Evolutionary conservation across 169 alveolate species (phyloP), one percentile per base, ranked within the genome.

Genomic region (Plasmodium vivax): DNA sequence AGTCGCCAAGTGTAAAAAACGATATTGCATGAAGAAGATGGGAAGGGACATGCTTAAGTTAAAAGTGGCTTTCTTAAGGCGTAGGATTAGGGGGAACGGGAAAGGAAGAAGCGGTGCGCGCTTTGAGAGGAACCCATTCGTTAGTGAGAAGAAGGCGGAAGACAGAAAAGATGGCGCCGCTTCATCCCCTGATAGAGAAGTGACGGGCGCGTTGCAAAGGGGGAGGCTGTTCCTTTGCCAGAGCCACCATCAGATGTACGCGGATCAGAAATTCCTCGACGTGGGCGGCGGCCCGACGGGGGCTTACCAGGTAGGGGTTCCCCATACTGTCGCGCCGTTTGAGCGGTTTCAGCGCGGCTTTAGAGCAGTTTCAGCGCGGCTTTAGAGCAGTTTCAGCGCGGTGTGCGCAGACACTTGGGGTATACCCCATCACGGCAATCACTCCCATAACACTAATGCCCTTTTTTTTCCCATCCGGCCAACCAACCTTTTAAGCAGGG

Each of bases 231-330:
- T 88, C 27, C 51, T 83, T 81, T 51, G 23, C 56, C 75, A 92
- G 56, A 73, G 77, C 72, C 14, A 51, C 45, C 94, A 82, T n/a
- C 80, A 91, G 73, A 95, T 77, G 92, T 10, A 87, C 43, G 80
- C 75, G 34, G 79, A 85, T 16, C 51, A 32, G 38, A n/a, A 68
- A 16, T 34, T 45, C 27, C 38, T 30, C 47, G 91, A 71, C 56
- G 74, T 27, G 72, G 82, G 62, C 36, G 19, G 30, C 62, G 36
- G 47, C 16, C 51, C 9, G 5, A 6, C 27, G 51, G 85, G 83
- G 80, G 71, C 1, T 36, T 12, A 85, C 23, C 77, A 72, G 56
- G 92, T 85, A 74, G 34, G 9, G 47, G 5, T 10, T 45, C 56
- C 56, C 56, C 56, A 10, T 2, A 10, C 12, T 45, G 12, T 45